Percentiles rank a stretch among this genome's conserved stretches.
Conservation (phyloP, 768 basidiomycete genomes). For the Lactarius evosmus region DNA sequence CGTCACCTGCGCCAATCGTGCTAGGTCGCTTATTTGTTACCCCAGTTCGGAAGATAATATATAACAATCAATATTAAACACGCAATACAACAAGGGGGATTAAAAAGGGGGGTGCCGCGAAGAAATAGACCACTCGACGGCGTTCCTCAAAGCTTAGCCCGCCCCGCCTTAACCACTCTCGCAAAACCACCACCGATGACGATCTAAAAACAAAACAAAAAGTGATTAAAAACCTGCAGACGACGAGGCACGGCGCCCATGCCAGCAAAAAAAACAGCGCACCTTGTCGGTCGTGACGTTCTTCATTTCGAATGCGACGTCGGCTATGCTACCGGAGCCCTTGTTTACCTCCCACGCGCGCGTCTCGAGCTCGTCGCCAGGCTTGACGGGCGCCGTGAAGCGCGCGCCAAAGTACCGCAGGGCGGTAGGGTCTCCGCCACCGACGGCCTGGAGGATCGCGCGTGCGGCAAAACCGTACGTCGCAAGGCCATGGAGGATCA, state of each 20-base stretch:
- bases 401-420: slow-evolving; percentile 67
- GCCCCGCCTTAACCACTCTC: slow-evolving; percentile 10
- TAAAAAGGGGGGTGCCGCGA: neutral
- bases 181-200: slow-evolving; percentile 23
- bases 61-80: neutral
- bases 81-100: neutral
- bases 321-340: slow-evolving; percentile 36
- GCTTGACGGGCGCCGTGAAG: slow-evolving; percentile 82
- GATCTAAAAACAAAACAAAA: slow-evolving; percentile 2
- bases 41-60: neutral
- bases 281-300: slow-evolving; percentile 42
- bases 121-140: neutral
- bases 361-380: slow-evolving; percentile 79
- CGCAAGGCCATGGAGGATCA: slow-evolving; percentile 82
- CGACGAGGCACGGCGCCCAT: neutral
- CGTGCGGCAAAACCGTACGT: slow-evolving; percentile 82
- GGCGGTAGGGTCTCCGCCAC: slow-evolving; percentile 55
- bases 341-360: slow-evolving; percentile 73
- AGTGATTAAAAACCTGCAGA: neutral
- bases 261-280: slow-evolving; percentile 13
- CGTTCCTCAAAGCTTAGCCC: slow-evolving; percentile 3
- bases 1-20: too few relatives aligned
- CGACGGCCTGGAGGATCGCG: slow-evolving; percentile 62
- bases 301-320: slow-evolving; percentile 41
- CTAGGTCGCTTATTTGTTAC: neutral